Percentiles rank a stretch among this genome's conserved stretches.
Conservation (phyloP, 2,329 filamentous ascomycete genomes). For the Colletotrichum shisoi region DNA sequence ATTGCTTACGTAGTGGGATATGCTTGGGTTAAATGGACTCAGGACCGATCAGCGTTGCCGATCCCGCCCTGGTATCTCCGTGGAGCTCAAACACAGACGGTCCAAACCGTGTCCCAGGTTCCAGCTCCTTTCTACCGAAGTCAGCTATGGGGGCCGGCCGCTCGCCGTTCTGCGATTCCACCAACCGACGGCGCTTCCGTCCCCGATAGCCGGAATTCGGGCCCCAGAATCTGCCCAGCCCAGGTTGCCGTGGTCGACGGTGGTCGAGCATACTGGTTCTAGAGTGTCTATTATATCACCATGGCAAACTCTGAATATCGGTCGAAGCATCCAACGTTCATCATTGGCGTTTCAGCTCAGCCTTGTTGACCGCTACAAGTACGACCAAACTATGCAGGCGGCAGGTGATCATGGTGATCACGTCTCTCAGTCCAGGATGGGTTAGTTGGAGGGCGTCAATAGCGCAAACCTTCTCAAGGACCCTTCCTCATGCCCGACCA, state of each 20-base stretch:
- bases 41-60: slow-evolving; percentile 22
- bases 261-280: background rate
- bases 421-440: slow-evolving; percentile 23
- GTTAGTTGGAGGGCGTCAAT: slow-evolving; percentile 32
- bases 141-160: background rate
- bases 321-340: slow-evolving; percentile 14
- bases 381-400: slow-evolving; percentile 22
- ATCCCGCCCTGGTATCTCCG: slow-evolving; percentile 9
- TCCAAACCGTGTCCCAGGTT: slow-evolving; percentile 9
- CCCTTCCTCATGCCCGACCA: slow-evolving; percentile 29
- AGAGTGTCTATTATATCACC: slow-evolving; percentile 28
- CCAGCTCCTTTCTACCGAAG: slow-evolving; percentile 11
- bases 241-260: background rate
- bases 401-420: slow-evolving; percentile 35
- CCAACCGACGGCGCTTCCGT: slow-evolving; percentile 18
- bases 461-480: slow-evolving; percentile 33
- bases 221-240: background rate
- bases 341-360: slow-evolving; percentile 33
- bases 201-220: slow-evolving; percentile 10
- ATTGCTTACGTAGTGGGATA: background rate
- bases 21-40: slow-evolving; percentile 13
- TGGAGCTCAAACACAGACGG: slow-evolving; percentile 12
- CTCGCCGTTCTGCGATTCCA: slow-evolving; percentile 6
- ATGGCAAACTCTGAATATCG: slow-evolving; percentile 23
- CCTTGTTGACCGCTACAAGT: slow-evolving; percentile 34